Percentiles rank a stretch among this genome's conserved stretches.
Conservation (phyloP, 139 green algal species). For the Dunaliella primolecta region DNA sequence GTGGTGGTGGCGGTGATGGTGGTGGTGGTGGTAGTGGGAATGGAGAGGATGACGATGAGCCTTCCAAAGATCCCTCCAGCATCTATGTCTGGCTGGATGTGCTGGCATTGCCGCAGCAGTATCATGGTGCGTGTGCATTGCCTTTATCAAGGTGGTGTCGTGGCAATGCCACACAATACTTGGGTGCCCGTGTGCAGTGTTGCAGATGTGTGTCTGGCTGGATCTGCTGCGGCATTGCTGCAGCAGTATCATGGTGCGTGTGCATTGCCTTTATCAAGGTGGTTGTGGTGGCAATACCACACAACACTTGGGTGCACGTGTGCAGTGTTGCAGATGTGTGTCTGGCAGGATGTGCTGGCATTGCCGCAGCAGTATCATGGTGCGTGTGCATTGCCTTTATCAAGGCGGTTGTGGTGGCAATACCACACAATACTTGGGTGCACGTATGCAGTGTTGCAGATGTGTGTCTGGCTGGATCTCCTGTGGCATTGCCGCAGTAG, state of each 20-base stretch:
- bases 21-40: neutral
- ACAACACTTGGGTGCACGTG: too few species aligned
- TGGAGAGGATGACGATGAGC: neutral
- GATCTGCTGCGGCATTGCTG: too few species aligned
- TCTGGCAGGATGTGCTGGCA: neutral
- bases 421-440: too few species aligned
- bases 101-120: neutral
- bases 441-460: neutral
- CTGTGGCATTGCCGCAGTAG: too few species aligned
- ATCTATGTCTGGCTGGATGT: neutral
- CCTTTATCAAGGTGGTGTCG: too few species aligned
- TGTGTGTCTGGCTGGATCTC: neutral
- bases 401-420: too few species aligned
- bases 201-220: neutral
- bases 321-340: too few species aligned
- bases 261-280: neutral
- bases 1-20: neutral
- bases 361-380: neutral
- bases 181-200: neutral
- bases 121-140: neutral
- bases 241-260: too few species aligned
- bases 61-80: neutral
- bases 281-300: too few species aligned
- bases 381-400: neutral
- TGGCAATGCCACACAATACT: too few species aligned